Evolutionary conservation across 208 protist genomes (phyloP).

Genomic region (Trypanosoma congolense): DNA sequence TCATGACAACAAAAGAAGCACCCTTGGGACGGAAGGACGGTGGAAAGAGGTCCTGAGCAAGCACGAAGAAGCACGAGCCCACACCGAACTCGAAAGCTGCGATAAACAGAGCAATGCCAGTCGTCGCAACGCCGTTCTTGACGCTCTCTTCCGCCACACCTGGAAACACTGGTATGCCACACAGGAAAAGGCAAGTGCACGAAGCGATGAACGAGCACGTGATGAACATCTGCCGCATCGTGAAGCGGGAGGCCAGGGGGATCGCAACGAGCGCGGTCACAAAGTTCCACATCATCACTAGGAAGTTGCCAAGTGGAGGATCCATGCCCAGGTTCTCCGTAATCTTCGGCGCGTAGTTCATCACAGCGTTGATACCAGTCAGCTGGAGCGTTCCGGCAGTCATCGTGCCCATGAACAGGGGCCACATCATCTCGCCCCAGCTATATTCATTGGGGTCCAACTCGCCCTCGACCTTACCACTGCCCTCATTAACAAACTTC

Average conservation of each 20-base stretch:
- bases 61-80: constrained; percentile 77
- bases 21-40: constrained; percentile 67
- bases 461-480: constrained; percentile 15
- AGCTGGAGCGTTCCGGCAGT: constrained; percentile 68
- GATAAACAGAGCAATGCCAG: constrained; percentile 81
- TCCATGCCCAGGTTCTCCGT: constrained; percentile 56
- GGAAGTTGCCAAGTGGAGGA: constrained; percentile 70
- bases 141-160: constrained; percentile 33
- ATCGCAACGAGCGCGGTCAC: constrained; percentile 74
- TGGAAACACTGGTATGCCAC: constrained; percentile 79
- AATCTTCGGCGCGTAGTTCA: constrained; percentile 85
- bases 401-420: constrained; percentile 41
- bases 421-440: constrained; percentile 38
- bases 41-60: constrained; percentile 82
- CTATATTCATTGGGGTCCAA: constrained; percentile 46
- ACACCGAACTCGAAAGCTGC: constrained; percentile 66
- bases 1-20: constrained; percentile 54
- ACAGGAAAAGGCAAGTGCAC: constrained; percentile 66
- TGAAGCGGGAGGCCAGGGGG: constrained; percentile 54
- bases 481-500: constrained; percentile 14
- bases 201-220: constrained; percentile 49
- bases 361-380: constrained; percentile 84
- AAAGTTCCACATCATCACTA: constrained; percentile 87
- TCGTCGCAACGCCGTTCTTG: constrained; percentile 69
- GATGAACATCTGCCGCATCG: constrained; percentile 75